Evolutionary conservation across 768 basidiomycete genomes (phyloP).

Genomic region (Pulveroboletus sp.): DNA sequence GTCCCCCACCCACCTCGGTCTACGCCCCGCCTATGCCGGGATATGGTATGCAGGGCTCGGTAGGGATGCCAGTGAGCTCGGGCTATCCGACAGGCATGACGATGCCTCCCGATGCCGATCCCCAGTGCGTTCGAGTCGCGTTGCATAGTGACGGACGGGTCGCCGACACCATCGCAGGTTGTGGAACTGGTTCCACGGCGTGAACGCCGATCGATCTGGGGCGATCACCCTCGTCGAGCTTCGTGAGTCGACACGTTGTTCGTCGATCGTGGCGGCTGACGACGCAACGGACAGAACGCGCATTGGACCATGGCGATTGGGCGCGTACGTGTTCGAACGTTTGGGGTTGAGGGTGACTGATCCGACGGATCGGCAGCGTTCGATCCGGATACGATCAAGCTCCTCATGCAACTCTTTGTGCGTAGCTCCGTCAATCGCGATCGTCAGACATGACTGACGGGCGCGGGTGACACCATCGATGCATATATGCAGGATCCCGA

Average conservation of each 20-base stretch:
- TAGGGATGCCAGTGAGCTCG: too few species aligned
- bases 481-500: slow-evolving; percentile 56
- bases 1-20: slow-evolving; percentile 7
- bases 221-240: slow-evolving; percentile 63
- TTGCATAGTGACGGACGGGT: background rate
- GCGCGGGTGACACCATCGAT: too few species aligned
- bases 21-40: slow-evolving; percentile 1
- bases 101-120: slow-evolving; percentile 58
- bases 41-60: background rate
- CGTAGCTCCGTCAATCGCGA: slow-evolving; percentile 20
- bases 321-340: slow-evolving; percentile 58
- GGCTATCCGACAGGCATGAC: slow-evolving; percentile 12
- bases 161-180: slow-evolving; percentile 45
- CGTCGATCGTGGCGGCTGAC: background rate
- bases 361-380: slow-evolving; percentile 49
- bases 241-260: slow-evolving; percentile 41
- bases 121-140: slow-evolving; percentile 48
- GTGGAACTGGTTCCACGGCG: slow-evolving; percentile 69
- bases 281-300: slow-evolving; percentile 37
- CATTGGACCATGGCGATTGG: slow-evolving; percentile 66
- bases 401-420: slow-evolving; percentile 78
- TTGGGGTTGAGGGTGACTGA: background rate
- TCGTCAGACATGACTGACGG: background rate
- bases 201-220: slow-evolving; percentile 68
- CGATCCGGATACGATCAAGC: slow-evolving; percentile 82